Percentiles rank a stretch among this genome's conserved stretches.
These are phyloP conservation scores for Rhynchosporium secalis DNA, from an alignment of 2,329 filamentous ascomycete genomes.

Conservation along the genomic window DNA sequence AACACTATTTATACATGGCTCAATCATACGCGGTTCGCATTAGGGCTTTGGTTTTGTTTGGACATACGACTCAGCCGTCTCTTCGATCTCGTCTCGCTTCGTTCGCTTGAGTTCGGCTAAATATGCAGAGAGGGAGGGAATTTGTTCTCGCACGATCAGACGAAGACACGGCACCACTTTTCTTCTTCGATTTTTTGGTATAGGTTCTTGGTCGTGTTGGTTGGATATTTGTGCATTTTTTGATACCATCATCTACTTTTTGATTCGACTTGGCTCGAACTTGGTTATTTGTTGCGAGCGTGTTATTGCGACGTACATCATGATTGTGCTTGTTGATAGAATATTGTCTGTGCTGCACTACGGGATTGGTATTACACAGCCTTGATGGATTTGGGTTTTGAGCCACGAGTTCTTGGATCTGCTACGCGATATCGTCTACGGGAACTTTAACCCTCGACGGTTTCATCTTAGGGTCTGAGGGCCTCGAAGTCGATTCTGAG, in stretches of 20 bases:
- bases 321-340: slow-evolving; percentile 11
- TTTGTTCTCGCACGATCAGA: slow-evolving; percentile 5
- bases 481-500: too few species aligned
- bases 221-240: slow-evolving; percentile 16
- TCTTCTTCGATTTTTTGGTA: slow-evolving; percentile 1
- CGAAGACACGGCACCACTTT: not conserved
- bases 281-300: not conserved
- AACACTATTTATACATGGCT: slow-evolving; percentile 3
- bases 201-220: slow-evolving; percentile 10
- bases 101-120: slow-evolving; percentile 11
- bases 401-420: too few species aligned
- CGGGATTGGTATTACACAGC: not conserved
- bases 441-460: too few species aligned
- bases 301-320: not conserved
- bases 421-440: too few species aligned
- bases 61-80: not conserved
- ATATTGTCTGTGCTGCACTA: not conserved
- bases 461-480: too few species aligned
- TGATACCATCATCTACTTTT: slow-evolving; percentile 27
- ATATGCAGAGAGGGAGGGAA: slow-evolving; percentile 10
- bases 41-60: slow-evolving; percentile 1
- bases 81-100: not conserved
- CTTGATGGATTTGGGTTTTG: not conserved
- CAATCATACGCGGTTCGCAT: slow-evolving; percentile 4
- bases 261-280: not conserved